These are phyloP conservation scores for Choiromyces venosus DNA, from an alignment of 495 filamentous ascomycete genomes.

Conservation along the genomic window DNA sequence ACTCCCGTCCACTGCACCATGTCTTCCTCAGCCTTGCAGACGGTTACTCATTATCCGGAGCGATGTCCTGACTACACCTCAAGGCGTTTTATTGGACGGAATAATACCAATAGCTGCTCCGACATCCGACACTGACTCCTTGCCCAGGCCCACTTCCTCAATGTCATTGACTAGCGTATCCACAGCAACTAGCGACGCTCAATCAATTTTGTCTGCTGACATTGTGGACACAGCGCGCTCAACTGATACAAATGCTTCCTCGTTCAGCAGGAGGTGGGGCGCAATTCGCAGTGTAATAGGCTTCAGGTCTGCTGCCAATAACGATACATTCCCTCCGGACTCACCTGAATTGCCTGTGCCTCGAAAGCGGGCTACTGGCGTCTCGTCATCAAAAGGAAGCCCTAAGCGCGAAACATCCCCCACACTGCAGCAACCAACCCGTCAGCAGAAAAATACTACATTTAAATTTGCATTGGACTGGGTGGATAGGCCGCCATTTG, in stretches of 20 bases:
- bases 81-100: constrained; percentile 44
- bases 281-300: constrained; percentile 36
- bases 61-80: constrained; percentile 59
- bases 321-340: constrained; percentile 42
- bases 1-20: constrained; percentile 71
- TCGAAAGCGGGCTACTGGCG: constrained; percentile 43
- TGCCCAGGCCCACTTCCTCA: constrained; percentile 27
- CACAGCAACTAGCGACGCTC: constrained; percentile 25
- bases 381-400: constrained; percentile 40
- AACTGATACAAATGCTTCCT: constrained; percentile 20
- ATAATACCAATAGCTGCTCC: constrained; percentile 46
- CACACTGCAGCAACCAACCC: constrained; percentile 42
- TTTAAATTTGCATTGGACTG: constrained; percentile 80
- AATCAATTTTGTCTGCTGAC: constrained; percentile 27
- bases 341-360: constrained; percentile 20
- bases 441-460: constrained; percentile 56
- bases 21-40: constrained; percentile 82
- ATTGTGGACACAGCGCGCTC: constrained; percentile 12
- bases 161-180: constrained; percentile 19
- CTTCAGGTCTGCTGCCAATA: constrained; percentile 17
- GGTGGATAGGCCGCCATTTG: constrained; percentile 55
- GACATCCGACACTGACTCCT: constrained; percentile 30
- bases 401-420: constrained; percentile 18
- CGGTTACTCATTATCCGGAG: constrained; percentile 87
- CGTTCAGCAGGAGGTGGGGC: constrained; percentile 30